phyloP scores from a whole-genome alignment of 2,329 filamentous ascomycete species.

The Byssoonygena ceratinophila region DNA sequence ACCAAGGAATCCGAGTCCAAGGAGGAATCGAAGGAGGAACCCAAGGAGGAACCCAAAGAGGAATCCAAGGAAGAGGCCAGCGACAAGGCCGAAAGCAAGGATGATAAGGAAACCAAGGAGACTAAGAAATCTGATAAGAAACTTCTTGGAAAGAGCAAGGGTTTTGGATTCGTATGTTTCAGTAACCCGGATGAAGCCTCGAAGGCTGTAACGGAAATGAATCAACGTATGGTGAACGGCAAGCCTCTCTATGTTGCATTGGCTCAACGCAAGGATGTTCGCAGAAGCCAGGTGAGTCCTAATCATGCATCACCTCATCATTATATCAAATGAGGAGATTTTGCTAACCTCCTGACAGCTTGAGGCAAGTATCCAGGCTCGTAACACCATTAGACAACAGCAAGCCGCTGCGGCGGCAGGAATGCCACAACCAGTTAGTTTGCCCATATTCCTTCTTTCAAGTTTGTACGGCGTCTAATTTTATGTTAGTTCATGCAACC shows the following conservation, averaged over 20 bases:
- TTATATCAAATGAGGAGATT: background rate
- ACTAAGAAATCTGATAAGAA: constrained; percentile 50
- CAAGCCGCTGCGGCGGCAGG: constrained; percentile 85
- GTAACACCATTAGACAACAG: constrained; percentile 97
- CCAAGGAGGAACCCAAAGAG: no score
- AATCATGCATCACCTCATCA: background rate
- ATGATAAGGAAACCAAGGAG: constrained; percentile 24
- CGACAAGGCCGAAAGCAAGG: constrained; percentile 44
- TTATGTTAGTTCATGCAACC: constrained; percentile 62
- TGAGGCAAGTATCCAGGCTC: constrained; percentile 96
- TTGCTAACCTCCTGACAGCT: constrained; percentile 41
- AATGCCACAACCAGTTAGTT: constrained; percentile 55
- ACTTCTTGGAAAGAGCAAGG: constrained; percentile 92
- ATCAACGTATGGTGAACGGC: constrained; percentile 95
- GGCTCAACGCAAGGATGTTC: constrained; percentile 98
- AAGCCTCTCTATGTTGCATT: constrained; percentile 98
- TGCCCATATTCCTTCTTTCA: constrained; percentile 4
- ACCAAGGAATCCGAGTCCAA: constrained; percentile 44
- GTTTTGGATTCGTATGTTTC: constrained; percentile 99
- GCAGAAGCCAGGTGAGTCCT: constrained; percentile 65
- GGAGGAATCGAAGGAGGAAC: constrained; percentile 27
- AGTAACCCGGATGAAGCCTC: constrained; percentile 98
- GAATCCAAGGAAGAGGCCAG: constrained; percentile 32
- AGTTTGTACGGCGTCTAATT: background rate
- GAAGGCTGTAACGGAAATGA: constrained; percentile 98